Percentiles rank a stretch among this genome's conserved stretches.
phyloP scores from a whole-genome alignment of 1,139 yeast genomes.

The Yamadazyma aaseri region DNA sequence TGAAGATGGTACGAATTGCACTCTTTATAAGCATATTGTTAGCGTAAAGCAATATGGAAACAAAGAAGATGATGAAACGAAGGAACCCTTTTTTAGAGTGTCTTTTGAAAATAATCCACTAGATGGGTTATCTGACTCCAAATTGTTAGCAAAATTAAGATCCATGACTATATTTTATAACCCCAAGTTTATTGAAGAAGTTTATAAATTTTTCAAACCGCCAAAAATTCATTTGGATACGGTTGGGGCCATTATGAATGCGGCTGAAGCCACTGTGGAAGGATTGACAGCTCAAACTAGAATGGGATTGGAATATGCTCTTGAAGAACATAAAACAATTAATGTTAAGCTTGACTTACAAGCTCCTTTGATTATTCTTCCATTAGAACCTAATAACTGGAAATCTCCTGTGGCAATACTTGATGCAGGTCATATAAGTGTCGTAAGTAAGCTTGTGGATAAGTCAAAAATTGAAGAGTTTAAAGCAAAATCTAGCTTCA shows the following conservation, averaged over 20 bases:
- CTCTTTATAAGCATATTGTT: conserved; percentile 83
- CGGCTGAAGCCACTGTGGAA: conserved; percentile 93
- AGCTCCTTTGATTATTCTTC: conserved; percentile 90
- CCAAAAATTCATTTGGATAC: conserved; percentile 86
- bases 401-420: conserved; percentile 86
- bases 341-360: conserved; percentile 84
- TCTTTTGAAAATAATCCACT: conserved; percentile 85
- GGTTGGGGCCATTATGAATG: conserved; percentile 86
- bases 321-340: conserved; percentile 91
- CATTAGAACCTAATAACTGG: conserved; percentile 76
- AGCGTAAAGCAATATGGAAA: conserved; percentile 61
- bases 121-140: conserved; percentile 80
- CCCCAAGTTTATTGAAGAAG: conserved; percentile 73
- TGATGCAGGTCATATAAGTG: conserved; percentile 95
- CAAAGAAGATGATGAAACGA: conserved; percentile 14
- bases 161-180: conserved; percentile 91
- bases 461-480: conserved; percentile 67
- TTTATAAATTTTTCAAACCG: conserved; percentile 76
- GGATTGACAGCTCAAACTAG: conserved; percentile 88
- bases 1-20: conserved; percentile 77
- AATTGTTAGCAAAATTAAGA: conserved; percentile 67
- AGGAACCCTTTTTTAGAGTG: conserved; percentile 74
- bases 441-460: conserved; percentile 78
- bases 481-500: conserved; percentile 66
- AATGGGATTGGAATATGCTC: conserved; percentile 87